Evolutionary conservation across 2,329 filamentous ascomycete species (phyloP), one percentile per base, ranked within the genome.

Genomic region (Graphium sp.): DNA sequence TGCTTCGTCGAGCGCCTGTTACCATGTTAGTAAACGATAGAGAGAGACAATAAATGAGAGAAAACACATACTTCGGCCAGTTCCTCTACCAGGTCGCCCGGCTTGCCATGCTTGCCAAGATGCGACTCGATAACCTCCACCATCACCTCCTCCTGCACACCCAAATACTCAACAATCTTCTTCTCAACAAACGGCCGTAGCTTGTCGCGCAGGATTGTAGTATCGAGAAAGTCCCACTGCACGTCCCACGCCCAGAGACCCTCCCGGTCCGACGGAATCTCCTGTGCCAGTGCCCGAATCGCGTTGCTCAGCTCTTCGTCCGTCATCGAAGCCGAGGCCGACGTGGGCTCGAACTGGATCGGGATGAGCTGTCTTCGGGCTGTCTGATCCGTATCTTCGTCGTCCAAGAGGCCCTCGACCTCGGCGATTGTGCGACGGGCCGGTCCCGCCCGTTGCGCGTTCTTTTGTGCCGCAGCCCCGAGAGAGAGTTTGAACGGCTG

Each of bases 131-230:
- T 83, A 24, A 89, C 76, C 46, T 93, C 85, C 18, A 98, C 84
- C 26, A 98, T 60, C 56, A 94, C 75, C 54, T 95, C 82, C 50
- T 98, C 89, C 53, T 95, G 84, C 33, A 98, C 80, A 34, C 91
- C 91, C 27, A 98, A 66, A 42, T 89, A 91, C 52, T 98, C 89
- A 35, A 98, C 77, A 40, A 95, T 82, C 65, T 95, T 98, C 67
- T 92, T 92, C 60, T 93, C 84, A 32, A 95, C 82, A 55, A 94
- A 98, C 18, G 87, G 85, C 44, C 80, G 73, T 40, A 98, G 70
- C 48, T 94, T 85, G 37, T 91, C 80, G 35, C 72, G 68, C 34
- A 95, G 71, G 23, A 89, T 66, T 11, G 66, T 62, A 35, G 89
- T 77, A 46, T 91, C 81, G 47, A 98, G 65, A 52, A 74, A 82